Evolutionary conservation across 768 basidiomycete species (phyloP).

Genomic region (Calocybe gangraenosa): DNA sequence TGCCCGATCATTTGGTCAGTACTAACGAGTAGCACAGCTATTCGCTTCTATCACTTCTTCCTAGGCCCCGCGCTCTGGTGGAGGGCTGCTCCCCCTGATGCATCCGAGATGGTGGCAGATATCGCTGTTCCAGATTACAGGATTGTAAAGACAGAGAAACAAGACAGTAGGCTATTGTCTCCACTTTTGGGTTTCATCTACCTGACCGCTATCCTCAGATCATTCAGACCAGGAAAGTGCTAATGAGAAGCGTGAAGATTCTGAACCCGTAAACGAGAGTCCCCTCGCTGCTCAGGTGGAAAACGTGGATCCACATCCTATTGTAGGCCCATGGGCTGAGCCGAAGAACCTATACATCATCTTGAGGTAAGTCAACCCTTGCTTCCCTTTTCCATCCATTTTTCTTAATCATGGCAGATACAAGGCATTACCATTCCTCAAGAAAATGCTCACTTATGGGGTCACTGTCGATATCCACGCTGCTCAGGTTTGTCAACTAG

Average conservation of each 20-base stretch:
- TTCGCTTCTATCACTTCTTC: slow-evolving; percentile 27
- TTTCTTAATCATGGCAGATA: slow-evolving; percentile 10
- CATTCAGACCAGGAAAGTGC: slow-evolving; percentile 16
- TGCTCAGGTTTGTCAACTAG: slow-evolving; percentile 7
- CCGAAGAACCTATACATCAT: slow-evolving; percentile 25
- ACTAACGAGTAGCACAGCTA: slow-evolving; percentile 10
- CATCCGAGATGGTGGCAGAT: slow-evolving; percentile 3
- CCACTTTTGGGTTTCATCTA: neutral
- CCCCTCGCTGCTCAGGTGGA: slow-evolving; percentile 12
- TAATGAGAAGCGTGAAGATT: slow-evolving; percentile 11
- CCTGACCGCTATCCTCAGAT: neutral
- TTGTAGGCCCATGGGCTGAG: slow-evolving; percentile 23
- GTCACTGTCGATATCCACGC: slow-evolving; percentile 21
- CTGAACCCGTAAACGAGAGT: slow-evolving; percentile 3
- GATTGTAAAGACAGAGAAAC: slow-evolving; percentile 14
- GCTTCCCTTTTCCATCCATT: neutral
- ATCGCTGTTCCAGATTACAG: slow-evolving; percentile 24
- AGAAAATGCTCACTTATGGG: slow-evolving; percentile 19
- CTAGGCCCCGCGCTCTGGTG: slow-evolving; percentile 24
- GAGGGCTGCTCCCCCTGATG: slow-evolving; percentile 20
- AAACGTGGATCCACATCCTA: slow-evolving; percentile 17
- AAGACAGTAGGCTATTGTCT: slow-evolving; percentile 1
- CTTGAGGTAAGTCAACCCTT: slow-evolving; percentile 6
- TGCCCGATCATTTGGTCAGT: neutral
- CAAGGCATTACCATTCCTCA: slow-evolving; percentile 19